A percentile compares a stretch with the other conserved stretches of the same genome.
phyloP scores from a whole-genome alignment of 768 basidiomycete species.

The Lactarius akahatsu region DNA sequence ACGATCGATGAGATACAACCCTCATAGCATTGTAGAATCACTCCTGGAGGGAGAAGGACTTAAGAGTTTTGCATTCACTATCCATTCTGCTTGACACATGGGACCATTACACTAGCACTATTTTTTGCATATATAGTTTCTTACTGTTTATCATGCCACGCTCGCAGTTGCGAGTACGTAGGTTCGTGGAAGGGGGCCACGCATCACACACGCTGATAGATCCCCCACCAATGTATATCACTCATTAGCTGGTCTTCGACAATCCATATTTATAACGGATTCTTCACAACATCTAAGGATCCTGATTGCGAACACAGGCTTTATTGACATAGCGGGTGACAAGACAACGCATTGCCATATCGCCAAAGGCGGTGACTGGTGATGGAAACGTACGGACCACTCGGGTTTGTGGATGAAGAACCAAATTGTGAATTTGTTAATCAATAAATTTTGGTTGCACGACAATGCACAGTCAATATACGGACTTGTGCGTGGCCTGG shows the following conservation, averaged over 20 bases:
- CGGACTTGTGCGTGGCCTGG: not conserved
- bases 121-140: constrained; percentile 18
- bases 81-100: constrained; percentile 12
- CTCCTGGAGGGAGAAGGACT: not conserved
- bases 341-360: not conserved
- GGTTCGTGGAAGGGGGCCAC: constrained; percentile 2
- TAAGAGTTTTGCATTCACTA: constrained; percentile 8
- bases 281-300: not conserved
- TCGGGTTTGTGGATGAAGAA: not conserved
- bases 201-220: constrained; percentile 19
- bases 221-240: constrained; percentile 22
- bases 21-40: constrained; percentile 4
- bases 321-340: not conserved
- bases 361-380: not conserved
- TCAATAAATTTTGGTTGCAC: not conserved
- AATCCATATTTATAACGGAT: constrained; percentile 1
- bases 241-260: constrained; percentile 1
- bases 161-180: constrained; percentile 3
- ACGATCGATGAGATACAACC: constrained; percentile 18
- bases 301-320: not conserved
- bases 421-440: not conserved
- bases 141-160: constrained; percentile 5
- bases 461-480: constrained; percentile 5
- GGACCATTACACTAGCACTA: constrained; percentile 12
- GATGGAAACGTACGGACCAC: not conserved